A percentile compares a stretch with the other conserved stretches of the same genome.
phyloP scores from a whole-genome alignment of 164 flowering plant species.

The Chimonanthus salicifolius region DNA sequence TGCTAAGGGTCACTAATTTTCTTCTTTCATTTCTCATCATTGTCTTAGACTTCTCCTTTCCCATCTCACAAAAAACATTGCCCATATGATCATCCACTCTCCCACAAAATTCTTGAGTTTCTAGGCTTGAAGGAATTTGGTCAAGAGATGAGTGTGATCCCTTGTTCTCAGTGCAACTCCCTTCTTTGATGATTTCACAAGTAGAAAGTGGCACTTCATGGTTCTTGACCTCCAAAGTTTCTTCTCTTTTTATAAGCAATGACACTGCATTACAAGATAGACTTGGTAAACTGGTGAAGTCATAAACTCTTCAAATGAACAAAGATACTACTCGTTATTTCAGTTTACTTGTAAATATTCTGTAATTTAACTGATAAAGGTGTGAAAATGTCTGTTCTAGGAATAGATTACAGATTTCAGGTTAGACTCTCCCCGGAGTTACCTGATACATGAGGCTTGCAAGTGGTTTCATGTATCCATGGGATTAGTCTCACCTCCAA shows the following conservation, averaged over 20 bases:
- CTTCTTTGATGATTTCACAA: slow-evolving; percentile 6
- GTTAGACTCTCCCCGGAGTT: too few relatives aligned
- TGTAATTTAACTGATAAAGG: background rate
- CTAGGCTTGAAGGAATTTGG: slow-evolving; percentile 15
- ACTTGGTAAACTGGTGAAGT: slow-evolving; percentile 4
- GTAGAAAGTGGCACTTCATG: slow-evolving; percentile 16
- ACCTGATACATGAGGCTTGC: too few relatives aligned
- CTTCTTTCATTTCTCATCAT: slow-evolving; percentile 8
- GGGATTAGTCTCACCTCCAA: too few relatives aligned
- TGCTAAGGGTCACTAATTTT: slow-evolving; percentile 4
- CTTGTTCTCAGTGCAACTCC: slow-evolving; percentile 20
- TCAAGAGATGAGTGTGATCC: slow-evolving; percentile 12
- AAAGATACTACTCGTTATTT: background rate
- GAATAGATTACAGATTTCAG: too few relatives aligned
- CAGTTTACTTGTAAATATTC: background rate
- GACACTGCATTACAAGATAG: slow-evolving; percentile 45
- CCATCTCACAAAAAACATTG: slow-evolving; percentile 8
- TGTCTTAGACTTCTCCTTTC: slow-evolving; percentile 6
- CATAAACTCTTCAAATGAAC: background rate
- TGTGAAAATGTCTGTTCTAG: too few relatives aligned
- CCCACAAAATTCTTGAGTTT: slow-evolving; percentile 10
- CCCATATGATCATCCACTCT: slow-evolving; percentile 2
- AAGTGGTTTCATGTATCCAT: too few relatives aligned
- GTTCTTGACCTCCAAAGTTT: slow-evolving; percentile 21
- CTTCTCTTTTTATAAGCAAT: slow-evolving; percentile 53